Conservation (phyloP, 495 filamentous ascomycete genomes). For the Lasiosphaeria hispida region DNA sequence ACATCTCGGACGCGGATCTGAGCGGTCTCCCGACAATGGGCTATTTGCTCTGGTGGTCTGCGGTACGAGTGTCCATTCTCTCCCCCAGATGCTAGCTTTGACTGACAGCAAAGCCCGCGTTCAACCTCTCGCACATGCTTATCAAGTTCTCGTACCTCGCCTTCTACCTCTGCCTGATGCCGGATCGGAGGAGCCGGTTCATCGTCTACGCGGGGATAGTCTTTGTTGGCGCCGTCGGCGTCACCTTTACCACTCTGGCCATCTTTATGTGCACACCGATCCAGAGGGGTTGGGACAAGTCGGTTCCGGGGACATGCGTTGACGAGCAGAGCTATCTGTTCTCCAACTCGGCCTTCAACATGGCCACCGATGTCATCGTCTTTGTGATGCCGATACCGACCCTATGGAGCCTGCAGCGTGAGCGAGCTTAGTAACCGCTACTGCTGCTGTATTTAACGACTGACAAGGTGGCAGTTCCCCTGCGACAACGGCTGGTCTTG, state of each 20-base stretch:
- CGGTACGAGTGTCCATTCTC: neutral
- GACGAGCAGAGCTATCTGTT: slow-evolving; percentile 2
- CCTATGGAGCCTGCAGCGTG: slow-evolving; percentile 17
- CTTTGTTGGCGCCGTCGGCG: neutral
- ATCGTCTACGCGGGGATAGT: neutral
- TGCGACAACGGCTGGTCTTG: slow-evolving; percentile 11
- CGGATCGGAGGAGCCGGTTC: neutral
- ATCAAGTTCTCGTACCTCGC: slow-evolving; percentile 11
- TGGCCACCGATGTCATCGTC: slow-evolving; percentile 19
- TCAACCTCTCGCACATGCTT: slow-evolving; percentile 12
- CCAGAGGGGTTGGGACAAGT: slow-evolving; percentile 7
- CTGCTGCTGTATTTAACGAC: neutral
- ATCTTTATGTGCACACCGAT: slow-evolving; percentile 12
- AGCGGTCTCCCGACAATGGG: neutral
- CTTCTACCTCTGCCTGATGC: slow-evolving; percentile 12
- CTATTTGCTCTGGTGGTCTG: slow-evolving; percentile 9
- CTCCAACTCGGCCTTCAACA: slow-evolving; percentile 14
- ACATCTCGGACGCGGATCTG: slow-evolving; percentile 2
- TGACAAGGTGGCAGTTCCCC: slow-evolving; percentile 8
- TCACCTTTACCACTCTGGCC: slow-evolving; percentile 4
- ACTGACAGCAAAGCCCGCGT: neutral
- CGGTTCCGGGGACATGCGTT: slow-evolving; percentile 1
- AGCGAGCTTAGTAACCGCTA: neutral
- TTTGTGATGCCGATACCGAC: slow-evolving; percentile 20
- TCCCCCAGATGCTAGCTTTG: neutral